Evolutionary conservation across 1,139 yeast species (phyloP), one percentile per base, ranked within the genome.

Genomic region (Kodamaea ohmeri): DNA sequence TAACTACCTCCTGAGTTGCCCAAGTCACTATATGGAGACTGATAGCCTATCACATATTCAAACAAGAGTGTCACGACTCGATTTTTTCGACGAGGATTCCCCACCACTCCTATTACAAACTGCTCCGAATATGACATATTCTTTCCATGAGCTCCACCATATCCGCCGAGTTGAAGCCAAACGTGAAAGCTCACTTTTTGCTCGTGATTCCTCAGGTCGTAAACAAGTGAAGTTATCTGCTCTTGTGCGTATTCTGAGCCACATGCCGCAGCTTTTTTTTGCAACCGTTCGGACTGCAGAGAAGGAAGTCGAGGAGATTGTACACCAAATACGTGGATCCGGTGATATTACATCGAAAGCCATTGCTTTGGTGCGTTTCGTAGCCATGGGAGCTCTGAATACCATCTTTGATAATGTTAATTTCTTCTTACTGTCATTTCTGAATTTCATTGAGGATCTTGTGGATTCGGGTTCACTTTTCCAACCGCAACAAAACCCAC

Each of bases 391-490:
- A 4, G 45, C 51, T 5, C 52, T 58, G 7, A 36, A 48, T n/a
- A 41, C 42, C n/a, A 28, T 47, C 5, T 44, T 43, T 31, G 54
- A 53, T 16, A 69, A 69, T 39, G 60, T 61, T 3, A 60, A 57
- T 31, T 53, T 59, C 18, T 71, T 58, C 36, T 48, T 67, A 11
- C 49, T 51, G 29, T 53, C 64, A 2, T 67, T 66, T 42, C 63
- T 60, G 26, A 59, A 59, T n/a, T 46, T 69, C 14, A 43, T 71
- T 28, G 67, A 65, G 34, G 54, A 55, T 18, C 32, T 68, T 18
- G 50, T 68, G 16, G 70, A 67, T 33, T 50, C 60, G 2, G 65
- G 65, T 0, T 41, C 51, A 1, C 20, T 67, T 1, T 47, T 55
- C 32, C 49, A 54, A 6, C 22, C 16, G 16, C 18, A 29, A n/a